Evolutionary conservation across 2,329 filamentous ascomycete genomes (phyloP), one percentile per base, ranked within the genome.

Genomic region (Berkeleyomyces basicola): DNA sequence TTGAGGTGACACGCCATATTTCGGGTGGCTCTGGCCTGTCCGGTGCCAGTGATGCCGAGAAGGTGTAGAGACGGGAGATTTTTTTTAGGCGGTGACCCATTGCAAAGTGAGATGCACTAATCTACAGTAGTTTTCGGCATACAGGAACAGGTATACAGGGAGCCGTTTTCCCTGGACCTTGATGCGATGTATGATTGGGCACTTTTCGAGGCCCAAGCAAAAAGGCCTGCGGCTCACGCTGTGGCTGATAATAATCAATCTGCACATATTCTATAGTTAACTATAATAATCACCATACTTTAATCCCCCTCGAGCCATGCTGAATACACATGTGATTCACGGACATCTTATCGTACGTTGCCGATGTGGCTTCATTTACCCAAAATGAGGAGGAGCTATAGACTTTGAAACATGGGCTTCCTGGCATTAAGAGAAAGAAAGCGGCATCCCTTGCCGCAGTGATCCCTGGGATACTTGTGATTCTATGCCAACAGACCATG

Each of bases 1-100:
- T 90, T 68, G 87, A 90, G 80, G 70, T 83, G 58, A 77, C 77
- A 47, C 77, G 80, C 62, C 86, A 91, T 68, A 82, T 90, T 62
- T 74, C 72, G 65, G 78, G 75, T 44, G 66, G 67, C n/a, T 53
- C 67, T 3, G 61, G 63, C 7, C 63, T 61, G 4, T 62, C 62
- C 11, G 42, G 44, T 14, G 58, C 10, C 51, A 64, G 64, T 31
- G 59, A 43, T 40, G 37, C 63, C 10, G 65, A 66, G 59, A 66
- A 66, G 65, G 58, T 61, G 44, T 55, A 55, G 51, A 62, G 64
- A 37, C 59, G 51, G 64, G 49, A 53, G n/a, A 42, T 14, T 40
- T 47, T 49, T n/a, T 14, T 37, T 53, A 36, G 49, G 49, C 31
- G 49, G 33, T 53, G 47, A 31, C 31, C 16, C 23, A 53, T 14